Percentiles rank a stretch among this genome's conserved stretches.
Conservation (phyloP, 2,329 filamentous ascomycete genomes). For the Aspergillus cejpii region DNA sequence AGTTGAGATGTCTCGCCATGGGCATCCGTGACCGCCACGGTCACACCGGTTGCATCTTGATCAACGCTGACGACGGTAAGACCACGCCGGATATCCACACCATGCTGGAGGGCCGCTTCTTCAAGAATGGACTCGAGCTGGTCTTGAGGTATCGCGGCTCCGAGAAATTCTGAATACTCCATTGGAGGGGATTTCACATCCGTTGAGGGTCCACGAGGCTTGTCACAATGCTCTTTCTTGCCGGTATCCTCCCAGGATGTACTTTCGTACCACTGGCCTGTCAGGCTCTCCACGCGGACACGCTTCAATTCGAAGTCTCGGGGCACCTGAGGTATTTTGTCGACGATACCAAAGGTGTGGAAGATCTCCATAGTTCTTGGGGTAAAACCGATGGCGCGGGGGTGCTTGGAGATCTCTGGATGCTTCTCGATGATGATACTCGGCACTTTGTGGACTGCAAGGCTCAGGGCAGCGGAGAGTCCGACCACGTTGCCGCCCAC, state of each 20-base stretch:
- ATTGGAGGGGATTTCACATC: constrained; percentile 8
- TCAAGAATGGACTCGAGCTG: constrained; percentile 38
- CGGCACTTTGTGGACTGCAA: constrained; percentile 27
- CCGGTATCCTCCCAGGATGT: constrained; percentile 15
- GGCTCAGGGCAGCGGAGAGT: constrained; percentile 35
- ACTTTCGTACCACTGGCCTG: constrained; percentile 16
- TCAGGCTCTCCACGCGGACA: constrained; percentile 18
- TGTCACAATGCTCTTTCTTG: background rate
- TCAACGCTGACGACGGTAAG: constrained; percentile 22
- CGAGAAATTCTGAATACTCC: constrained; percentile 20
- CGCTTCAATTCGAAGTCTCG: constrained; percentile 18
- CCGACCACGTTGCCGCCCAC: constrained; percentile 40
- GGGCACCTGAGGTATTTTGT: constrained; percentile 15
- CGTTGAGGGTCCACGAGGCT: background rate
- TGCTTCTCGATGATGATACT: constrained; percentile 38
- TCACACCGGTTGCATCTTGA: constrained; percentile 24
- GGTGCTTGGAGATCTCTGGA: constrained; percentile 30
- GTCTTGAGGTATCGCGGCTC: constrained; percentile 36
- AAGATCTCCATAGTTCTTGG: constrained; percentile 37
- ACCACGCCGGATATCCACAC: constrained; percentile 33
- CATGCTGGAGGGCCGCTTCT: constrained; percentile 26
- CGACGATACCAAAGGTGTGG: constrained; percentile 24
- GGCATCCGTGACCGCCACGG: constrained; percentile 17
- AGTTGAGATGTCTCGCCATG: constrained; percentile 14
- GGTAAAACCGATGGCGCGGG: constrained; percentile 36